Evolutionary conservation across 805 yeast genomes (phyloP), one percentile per base, ranked within the genome.

Genomic region (Kodamaea hsintzibuensis): DNA sequence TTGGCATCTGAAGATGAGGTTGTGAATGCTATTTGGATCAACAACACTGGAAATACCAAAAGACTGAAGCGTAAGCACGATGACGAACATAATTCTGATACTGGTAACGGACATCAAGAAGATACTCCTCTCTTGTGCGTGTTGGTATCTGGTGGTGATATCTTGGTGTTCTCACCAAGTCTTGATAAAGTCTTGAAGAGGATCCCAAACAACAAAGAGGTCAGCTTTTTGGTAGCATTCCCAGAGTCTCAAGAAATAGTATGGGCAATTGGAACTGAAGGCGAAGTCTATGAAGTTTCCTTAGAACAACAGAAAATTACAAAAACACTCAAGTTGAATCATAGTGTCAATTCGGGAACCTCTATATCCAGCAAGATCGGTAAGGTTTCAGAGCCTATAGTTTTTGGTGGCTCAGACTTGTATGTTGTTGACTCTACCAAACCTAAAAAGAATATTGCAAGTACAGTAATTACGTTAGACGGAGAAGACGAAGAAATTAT

Each of bases 121-220:
- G 19, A 50, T 44, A 14, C 14, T 2, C 35, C 47, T 27, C 42
- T 18, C 22, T 47, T 47, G 27, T 35, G 42, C 8, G 50, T 38
- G 30, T 35, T 47, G 25, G 59, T 73, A 38, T 63, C 62, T 17
- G 61, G 60, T 35, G 79, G 79, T 7, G 79, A 73, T 49, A 66
- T 82, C 27, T 61, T 75, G 49, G 63, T 79, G 7, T 74, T 75
- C 50, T 74, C 82, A 1, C 83, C 85, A 2, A 60, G 64, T 38
- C 68, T 70, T 19, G 76, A 73, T 53, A 76, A 69, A 19, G 60
- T 73, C 14, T 63, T 72, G 16, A 67, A 67, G 54, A 74, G 76
- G 55, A 73, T 77, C 27, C 59, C 75, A 0, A 39, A 39, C 19
- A 70, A 19, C 44, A 48, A 48, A 35, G 25, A 19, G 17, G 22